Conservation (phyloP, 129 eudicot genomes). For the Scalesia atractyloides region DNA sequence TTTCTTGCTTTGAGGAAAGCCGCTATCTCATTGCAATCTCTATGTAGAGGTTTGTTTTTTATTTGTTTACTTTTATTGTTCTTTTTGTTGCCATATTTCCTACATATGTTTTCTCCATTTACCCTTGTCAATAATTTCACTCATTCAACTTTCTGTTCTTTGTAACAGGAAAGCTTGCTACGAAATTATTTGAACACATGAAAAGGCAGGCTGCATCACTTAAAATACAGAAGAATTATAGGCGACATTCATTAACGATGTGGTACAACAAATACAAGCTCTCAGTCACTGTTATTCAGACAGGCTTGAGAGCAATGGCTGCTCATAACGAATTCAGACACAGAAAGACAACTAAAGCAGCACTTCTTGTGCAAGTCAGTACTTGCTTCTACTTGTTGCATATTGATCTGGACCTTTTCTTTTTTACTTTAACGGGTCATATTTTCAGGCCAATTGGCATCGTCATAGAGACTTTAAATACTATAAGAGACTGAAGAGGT, state of each 20-base stretch:
- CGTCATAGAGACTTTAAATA: slow-evolving; percentile 68
- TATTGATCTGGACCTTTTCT: slow-evolving; percentile 9
- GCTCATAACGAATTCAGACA: slow-evolving; percentile 65
- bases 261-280: slow-evolving; percentile 44
- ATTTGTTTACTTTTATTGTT: neutral
- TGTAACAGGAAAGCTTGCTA: slow-evolving; percentile 57
- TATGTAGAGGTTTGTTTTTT: slow-evolving; percentile 70
- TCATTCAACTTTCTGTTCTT: slow-evolving; percentile 16
- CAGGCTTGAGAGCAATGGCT: slow-evolving; percentile 78
- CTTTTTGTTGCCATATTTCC: neutral
- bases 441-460: slow-evolving; percentile 80
- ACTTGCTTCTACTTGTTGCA: slow-evolving; percentile 16
- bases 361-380: slow-evolving; percentile 73
- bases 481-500: slow-evolving; percentile 68
- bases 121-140: slow-evolving; percentile 23
- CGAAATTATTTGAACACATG: slow-evolving; percentile 50
- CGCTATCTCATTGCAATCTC: slow-evolving; percentile 65
- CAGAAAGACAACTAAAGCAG: slow-evolving; percentile 68
- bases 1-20: slow-evolving; percentile 71
- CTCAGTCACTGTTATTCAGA: slow-evolving; percentile 62
- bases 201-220: slow-evolving; percentile 69
- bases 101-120: slow-evolving; percentile 10
- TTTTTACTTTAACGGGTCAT: slow-evolving; percentile 13
- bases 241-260: slow-evolving; percentile 55
- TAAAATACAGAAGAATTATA: slow-evolving; percentile 57